phyloP scores from a whole-genome alignment of 371 early-diverging fungal species.

The Mucor velutinosus region DNA sequence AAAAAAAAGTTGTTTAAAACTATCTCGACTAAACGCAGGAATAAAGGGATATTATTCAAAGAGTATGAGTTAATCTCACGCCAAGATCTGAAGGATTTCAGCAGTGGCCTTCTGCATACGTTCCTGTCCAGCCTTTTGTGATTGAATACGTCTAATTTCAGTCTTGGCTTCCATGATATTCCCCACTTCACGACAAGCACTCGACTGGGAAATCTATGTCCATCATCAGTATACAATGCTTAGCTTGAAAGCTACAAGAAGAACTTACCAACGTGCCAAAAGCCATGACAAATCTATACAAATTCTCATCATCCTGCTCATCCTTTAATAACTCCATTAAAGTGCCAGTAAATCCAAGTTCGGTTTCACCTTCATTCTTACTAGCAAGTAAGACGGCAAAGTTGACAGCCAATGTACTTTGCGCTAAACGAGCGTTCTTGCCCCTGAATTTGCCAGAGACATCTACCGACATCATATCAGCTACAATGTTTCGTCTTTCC shows the following conservation, averaged over 20 bases:
- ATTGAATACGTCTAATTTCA: constrained; percentile 16
- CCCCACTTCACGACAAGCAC: constrained; percentile 33
- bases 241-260: too few species aligned
- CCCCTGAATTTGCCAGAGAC: constrained; percentile 28
- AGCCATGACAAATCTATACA: constrained; percentile 58
- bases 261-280: constrained; percentile 60
- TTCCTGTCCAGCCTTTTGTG: constrained; percentile 13
- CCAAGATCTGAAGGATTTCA: constrained; percentile 22
- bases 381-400: constrained; percentile 36
- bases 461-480: constrained; percentile 33
- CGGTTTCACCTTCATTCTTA: constrained; percentile 45
- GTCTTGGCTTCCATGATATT: constrained; percentile 37
- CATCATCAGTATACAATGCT: neutral
- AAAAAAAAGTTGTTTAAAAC: too few species aligned
- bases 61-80: neutral
- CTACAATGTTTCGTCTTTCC: constrained; percentile 24
- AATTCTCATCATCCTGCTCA: constrained; percentile 55
- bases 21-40: neutral
- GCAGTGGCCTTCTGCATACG: constrained; percentile 26
- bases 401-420: constrained; percentile 44
- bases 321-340: constrained; percentile 51
- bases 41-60: neutral
- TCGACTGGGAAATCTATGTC: constrained; percentile 25
- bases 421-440: constrained; percentile 39
- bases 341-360: constrained; percentile 46